Evolutionary conservation across 805 yeast species (phyloP).

Genomic region (Yueomyces sp.): DNA sequence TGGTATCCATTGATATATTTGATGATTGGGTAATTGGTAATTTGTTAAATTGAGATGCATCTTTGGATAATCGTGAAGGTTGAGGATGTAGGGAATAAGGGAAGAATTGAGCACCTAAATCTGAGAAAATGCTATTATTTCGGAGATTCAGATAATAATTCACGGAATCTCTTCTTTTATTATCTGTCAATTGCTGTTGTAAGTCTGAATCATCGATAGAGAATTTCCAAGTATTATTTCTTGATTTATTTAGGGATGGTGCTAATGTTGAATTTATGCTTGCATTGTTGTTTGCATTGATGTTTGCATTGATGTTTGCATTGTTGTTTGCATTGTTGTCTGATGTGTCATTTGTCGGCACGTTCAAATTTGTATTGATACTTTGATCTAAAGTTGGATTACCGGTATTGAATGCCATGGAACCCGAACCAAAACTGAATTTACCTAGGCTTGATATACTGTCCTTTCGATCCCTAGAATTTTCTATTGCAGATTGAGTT

Average conservation of each 20-base stretch:
- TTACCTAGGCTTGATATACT: too few relatives aligned
- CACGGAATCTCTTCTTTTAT: conserved; percentile 19
- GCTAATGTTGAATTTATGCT: too few relatives aligned
- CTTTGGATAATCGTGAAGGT: not conserved
- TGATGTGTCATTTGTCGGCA: too few relatives aligned
- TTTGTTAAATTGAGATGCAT: too few relatives aligned
- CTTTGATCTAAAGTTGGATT: too few relatives aligned
- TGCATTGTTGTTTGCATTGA: not conserved
- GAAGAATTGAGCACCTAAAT: not conserved
- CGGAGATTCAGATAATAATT: not conserved
- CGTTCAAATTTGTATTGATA: too few relatives aligned
- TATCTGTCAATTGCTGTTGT: conserved; percentile 3
- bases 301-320: not conserved
- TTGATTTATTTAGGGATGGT: conserved; percentile 3
- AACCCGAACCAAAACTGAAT: not conserved
- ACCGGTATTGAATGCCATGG: not conserved
- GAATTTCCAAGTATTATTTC: conserved; percentile 21
- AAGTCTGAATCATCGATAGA: conserved; percentile 21
- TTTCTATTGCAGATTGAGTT: too few relatives aligned
- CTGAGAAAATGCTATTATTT: not conserved
- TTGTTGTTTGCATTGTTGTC: not conserved
- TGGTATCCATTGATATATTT: too few relatives aligned
- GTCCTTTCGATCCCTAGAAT: too few relatives aligned
- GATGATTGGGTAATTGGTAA: not conserved
- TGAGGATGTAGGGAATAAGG: not conserved